A percentile compares a stretch with the other conserved stretches of the same genome.
Conservation (phyloP, 768 basidiomycete species). For the Leccinellum luteum region DNA sequence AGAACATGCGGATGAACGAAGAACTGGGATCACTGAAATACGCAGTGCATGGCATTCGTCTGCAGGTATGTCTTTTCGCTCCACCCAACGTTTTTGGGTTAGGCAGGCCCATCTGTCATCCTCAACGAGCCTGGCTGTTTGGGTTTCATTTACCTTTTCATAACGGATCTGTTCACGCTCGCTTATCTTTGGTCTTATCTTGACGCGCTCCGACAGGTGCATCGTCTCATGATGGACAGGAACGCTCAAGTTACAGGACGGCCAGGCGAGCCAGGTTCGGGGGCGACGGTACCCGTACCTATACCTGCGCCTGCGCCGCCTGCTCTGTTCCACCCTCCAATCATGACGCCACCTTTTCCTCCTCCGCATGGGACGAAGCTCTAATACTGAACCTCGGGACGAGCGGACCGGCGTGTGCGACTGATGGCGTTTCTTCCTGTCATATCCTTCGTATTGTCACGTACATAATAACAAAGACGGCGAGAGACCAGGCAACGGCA, state of each 20-base stretch:
- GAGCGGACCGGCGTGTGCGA: conserved; percentile 3
- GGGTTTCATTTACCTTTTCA: conserved; percentile 9
- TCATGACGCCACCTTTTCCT: conserved; percentile 31
- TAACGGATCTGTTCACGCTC: conserved; percentile 5
- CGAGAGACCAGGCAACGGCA: not conserved
- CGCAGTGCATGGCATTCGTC: conserved; percentile 70
- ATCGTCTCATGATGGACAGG: conserved; percentile 74
- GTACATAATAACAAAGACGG: conserved; percentile 20
- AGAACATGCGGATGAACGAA: conserved; percentile 68
- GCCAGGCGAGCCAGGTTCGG: conserved; percentile 23
- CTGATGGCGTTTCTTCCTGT: not conserved
- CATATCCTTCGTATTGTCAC: conserved; percentile 7
- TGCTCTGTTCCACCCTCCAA: conserved; percentile 25
- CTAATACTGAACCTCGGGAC: conserved; percentile 15
- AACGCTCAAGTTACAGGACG: conserved; percentile 57
- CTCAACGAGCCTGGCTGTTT: conserved; percentile 1
- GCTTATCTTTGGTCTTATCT: conserved; percentile 17
- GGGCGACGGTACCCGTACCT: conserved; percentile 16
- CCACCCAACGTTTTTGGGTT: conserved; percentile 5
- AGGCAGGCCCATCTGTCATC: not conserved
- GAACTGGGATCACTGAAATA: conserved; percentile 69
- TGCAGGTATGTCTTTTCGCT: conserved; percentile 56
- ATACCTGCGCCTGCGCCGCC: conserved; percentile 21
- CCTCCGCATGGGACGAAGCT: conserved; percentile 30
- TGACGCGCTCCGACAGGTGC: conserved; percentile 40